phyloP scores from a whole-genome alignment of 2,329 filamentous ascomycete species.

The Delphinella strobiligena region DNA sequence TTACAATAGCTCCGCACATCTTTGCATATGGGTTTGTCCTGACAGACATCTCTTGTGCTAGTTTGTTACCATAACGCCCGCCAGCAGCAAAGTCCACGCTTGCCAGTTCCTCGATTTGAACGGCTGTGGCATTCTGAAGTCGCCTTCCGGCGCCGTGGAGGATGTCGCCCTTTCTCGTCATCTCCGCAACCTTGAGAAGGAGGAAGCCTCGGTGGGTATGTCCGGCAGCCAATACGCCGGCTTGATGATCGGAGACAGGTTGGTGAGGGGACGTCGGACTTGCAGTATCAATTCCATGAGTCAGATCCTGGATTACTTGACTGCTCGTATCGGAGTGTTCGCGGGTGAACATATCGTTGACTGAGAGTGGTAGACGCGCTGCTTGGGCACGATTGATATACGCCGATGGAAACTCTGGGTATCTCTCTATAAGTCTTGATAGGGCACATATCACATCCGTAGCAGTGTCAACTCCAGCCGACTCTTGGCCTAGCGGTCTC shows the following conservation, averaged over 20 bases:
- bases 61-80: slow-evolving; percentile 43
- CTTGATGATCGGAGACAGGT: slow-evolving; percentile 51
- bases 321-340: slow-evolving; percentile 2
- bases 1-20: slow-evolving; percentile 50
- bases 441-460: slow-evolving; percentile 1
- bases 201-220: slow-evolving; percentile 54
- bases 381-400: slow-evolving; percentile 64
- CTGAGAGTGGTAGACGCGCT: slow-evolving; percentile 31
- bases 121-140: slow-evolving; percentile 14
- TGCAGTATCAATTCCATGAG: slow-evolving; percentile 44
- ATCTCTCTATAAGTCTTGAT: slow-evolving; percentile 37
- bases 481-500: no score
- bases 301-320: slow-evolving; percentile 23
- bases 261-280: slow-evolving; percentile 40
- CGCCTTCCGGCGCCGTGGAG: slow-evolving; percentile 4
- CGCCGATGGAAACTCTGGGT: slow-evolving; percentile 58
- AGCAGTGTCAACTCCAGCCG: neutral
- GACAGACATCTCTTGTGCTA: slow-evolving; percentile 45
- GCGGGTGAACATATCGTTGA: slow-evolving; percentile 7
- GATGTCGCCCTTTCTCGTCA: slow-evolving; percentile 8
- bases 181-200: slow-evolving; percentile 27
- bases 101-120: slow-evolving; percentile 39
- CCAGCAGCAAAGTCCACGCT: slow-evolving; percentile 43
- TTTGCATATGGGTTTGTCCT: slow-evolving; percentile 52
- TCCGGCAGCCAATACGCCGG: slow-evolving; percentile 54